Percentiles rank a stretch among this genome's conserved stretches.
These are phyloP conservation scores for Hypoxylon sp. DNA, from an alignment of 2,329 filamentous ascomycete species.

Conservation along the genomic window DNA sequence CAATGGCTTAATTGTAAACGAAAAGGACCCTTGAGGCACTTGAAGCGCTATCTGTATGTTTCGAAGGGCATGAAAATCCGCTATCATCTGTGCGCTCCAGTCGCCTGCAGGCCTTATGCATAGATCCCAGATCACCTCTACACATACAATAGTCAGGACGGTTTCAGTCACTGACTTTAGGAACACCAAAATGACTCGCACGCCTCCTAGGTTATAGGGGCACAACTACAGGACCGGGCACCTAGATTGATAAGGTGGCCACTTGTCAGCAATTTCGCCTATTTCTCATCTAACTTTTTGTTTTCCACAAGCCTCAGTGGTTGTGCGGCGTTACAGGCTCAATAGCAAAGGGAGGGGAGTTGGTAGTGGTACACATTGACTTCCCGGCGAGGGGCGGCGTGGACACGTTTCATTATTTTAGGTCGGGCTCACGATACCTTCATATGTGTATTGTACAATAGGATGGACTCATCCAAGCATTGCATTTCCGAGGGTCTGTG, in stretches of 20 bases:
- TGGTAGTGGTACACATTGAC: conserved; percentile 22
- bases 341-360: conserved; percentile 26
- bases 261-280: conserved; percentile 1
- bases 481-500: conserved; percentile 30
- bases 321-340: conserved; percentile 37
- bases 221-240: background rate
- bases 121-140: background rate
- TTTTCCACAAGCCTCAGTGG: conserved; percentile 17
- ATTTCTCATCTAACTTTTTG: conserved; percentile 15
- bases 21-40: background rate
- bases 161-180: background rate
- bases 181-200: conserved; percentile 6
- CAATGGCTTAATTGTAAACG: background rate
- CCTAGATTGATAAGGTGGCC: background rate
- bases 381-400: conserved; percentile 22
- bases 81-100: background rate
- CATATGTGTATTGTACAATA: conserved; percentile 40
- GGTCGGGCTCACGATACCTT: conserved; percentile 32
- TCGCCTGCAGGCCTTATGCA: background rate
- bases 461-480: conserved; percentile 30
- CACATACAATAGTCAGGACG: background rate
- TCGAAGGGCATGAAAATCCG: background rate
- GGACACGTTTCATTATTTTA: conserved; percentile 17
- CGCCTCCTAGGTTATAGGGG: background rate
- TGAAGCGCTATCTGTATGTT: background rate